Conservation (phyloP, 2,329 filamentous ascomycete genomes). For the Exserohilum turcica region DNA sequence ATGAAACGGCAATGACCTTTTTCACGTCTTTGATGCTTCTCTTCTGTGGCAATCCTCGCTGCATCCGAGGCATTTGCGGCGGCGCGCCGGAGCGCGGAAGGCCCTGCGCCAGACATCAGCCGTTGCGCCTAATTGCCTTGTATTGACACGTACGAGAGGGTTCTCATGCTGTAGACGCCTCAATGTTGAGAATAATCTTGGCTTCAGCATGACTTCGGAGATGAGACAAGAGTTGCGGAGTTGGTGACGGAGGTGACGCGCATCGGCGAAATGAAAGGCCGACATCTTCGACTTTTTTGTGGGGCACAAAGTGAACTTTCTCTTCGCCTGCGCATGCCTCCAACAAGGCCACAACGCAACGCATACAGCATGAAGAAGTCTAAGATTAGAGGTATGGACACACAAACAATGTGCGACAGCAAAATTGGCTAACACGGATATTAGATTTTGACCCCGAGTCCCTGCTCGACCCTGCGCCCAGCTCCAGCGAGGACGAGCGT, state of each 20-base stretch:
- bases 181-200: slow-evolving; percentile 61
- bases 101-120: slow-evolving; percentile 61
- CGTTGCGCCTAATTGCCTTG: neutral
- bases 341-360: neutral
- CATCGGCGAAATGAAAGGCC: slow-evolving; percentile 23
- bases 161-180: slow-evolving; percentile 74
- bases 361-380: slow-evolving; percentile 38
- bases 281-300: slow-evolving; percentile 39
- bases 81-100: slow-evolving; percentile 75
- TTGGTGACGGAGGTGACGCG: slow-evolving; percentile 30
- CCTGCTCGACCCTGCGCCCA: slow-evolving; percentile 60
- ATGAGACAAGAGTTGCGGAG: slow-evolving; percentile 21
- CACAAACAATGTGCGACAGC: accelerated
- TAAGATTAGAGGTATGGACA: slow-evolving; percentile 33
- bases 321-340: slow-evolving; percentile 7
- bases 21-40: slow-evolving; percentile 81
- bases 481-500: slow-evolving; percentile 62
- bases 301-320: slow-evolving; percentile 30
- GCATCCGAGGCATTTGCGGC: slow-evolving; percentile 72
- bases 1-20: slow-evolving; percentile 95
- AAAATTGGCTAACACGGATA: neutral
- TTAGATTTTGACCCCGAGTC: slow-evolving; percentile 83
- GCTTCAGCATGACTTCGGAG: slow-evolving; percentile 46
- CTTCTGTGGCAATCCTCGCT: slow-evolving; percentile 79
- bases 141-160: slow-evolving; percentile 66